Evolutionary conservation across 2,329 filamentous ascomycete species (phyloP).

Genomic region (Pseudogymnoascus sp.): DNA sequence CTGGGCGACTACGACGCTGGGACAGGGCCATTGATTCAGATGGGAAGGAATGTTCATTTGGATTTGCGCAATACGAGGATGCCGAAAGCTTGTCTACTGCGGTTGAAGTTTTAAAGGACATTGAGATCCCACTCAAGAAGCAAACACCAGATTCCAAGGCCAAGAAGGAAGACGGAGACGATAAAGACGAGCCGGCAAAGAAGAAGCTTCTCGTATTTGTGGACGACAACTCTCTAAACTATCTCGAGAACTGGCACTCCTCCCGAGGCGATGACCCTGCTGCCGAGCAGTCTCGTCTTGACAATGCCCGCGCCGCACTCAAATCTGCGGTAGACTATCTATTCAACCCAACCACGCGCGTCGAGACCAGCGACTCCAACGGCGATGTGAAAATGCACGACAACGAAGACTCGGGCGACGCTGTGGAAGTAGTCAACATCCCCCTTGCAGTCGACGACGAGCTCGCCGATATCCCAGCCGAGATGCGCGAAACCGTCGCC

Average conservation of each 20-base stretch:
- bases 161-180: constrained; percentile 40
- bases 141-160: constrained; percentile 47
- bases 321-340: constrained; percentile 63
- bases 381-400: constrained; percentile 68
- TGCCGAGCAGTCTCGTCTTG: constrained; percentile 60
- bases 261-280: constrained; percentile 57
- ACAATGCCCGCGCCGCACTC: constrained; percentile 62
- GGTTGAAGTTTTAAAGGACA: constrained; percentile 73
- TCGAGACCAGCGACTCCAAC: constrained; percentile 49
- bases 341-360: constrained; percentile 56
- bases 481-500: constrained; percentile 92
- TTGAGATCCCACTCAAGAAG: constrained; percentile 75
- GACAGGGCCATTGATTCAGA: constrained; percentile 69
- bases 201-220: constrained; percentile 66
- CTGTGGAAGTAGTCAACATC: constrained; percentile 83
- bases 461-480: constrained; percentile 86
- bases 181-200: constrained; percentile 48
- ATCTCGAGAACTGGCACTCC: constrained; percentile 75
- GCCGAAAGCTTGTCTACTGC: constrained; percentile 80
- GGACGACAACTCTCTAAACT: constrained; percentile 76
- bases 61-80: constrained; percentile 93
- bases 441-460: constrained; percentile 85
- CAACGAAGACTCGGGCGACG: constrained; percentile 50
- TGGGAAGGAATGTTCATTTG: constrained; percentile 78
- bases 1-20: constrained; percentile 78